Base-by-base conservation (phyloP, 805 yeast species). In the Kuraishia ogatae region DNA sequence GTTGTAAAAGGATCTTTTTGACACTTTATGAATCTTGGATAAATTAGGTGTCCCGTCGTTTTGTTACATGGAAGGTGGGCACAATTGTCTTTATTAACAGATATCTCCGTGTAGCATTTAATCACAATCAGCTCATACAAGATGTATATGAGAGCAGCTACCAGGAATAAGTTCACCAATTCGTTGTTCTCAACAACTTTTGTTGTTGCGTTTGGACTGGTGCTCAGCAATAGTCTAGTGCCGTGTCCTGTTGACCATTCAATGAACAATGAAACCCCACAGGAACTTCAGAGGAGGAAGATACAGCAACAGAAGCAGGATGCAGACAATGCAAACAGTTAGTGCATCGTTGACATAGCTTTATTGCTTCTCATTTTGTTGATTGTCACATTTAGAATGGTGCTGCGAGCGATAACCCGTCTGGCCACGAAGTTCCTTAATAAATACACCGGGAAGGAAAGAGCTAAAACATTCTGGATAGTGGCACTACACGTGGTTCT, bases 151-250 rank as follows among this genome's bases (percentile, higher is more conserved):
- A 81, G 74, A 68, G 88, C 89, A 11, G 73, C 82, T 3, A 75
- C 77, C 52, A 75, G 87, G 64, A 74, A 75, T 55, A 72, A 72
- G 58, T 71, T 86, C 53, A 84, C 90, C 22, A 77, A 79, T 51
- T 84, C 89, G 15, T 72, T 87, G 57, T 87, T 87, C 68, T 80
- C 85, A 23, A 82, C 90, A 20, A 86, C 94, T 0, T 86, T 86
- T 59, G 76, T 85, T n/a, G 81, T 87, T 28, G 86, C 92, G 43
- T 79, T 87, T 56, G 80, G 86, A 15, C 54, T 71, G 48, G 75
- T 70, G 28, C 56, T 66, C 26, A 67, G 70, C 22, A 71, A 69
- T 55, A 62, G 66, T 23, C 53, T 71, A 2, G 64, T 71, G 48
- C 73, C 74, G 19, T 71, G 75, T 63, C 75, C 82, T 23, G 80